A percentile compares a stretch with the other conserved stretches of the same genome.
Conservation (phyloP, 768 basidiomycete species). For the Lyophyllum atratum region DNA sequence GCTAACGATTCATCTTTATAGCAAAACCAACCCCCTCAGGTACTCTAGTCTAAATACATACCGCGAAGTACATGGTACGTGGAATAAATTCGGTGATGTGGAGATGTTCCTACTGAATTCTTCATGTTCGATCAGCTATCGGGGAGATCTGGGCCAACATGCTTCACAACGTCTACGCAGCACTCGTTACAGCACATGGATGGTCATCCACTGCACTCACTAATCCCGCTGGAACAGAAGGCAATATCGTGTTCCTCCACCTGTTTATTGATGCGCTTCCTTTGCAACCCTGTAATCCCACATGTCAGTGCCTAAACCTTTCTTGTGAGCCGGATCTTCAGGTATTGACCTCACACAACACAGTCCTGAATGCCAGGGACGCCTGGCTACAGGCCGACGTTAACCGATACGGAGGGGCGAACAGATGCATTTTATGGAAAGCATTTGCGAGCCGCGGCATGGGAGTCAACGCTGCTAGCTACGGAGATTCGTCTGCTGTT, state of each 20-base stretch:
- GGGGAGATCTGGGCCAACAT: conserved; percentile 56
- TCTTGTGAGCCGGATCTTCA: too few species aligned
- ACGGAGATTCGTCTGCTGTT: conserved; percentile 24
- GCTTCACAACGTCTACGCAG: conserved; percentile 42
- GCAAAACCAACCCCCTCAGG: conserved; percentile 40
- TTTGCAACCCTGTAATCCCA: conserved; percentile 48
- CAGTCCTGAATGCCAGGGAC: conserved; percentile 44
- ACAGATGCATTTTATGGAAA: conserved; percentile 46
- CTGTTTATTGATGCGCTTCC: conserved; percentile 48
- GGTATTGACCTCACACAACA: not conserved
- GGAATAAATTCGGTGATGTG: not conserved
- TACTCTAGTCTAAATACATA: conserved; percentile 39
- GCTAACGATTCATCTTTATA: conserved; percentile 19
- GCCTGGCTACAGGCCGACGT: conserved; percentile 54
- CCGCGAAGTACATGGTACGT: conserved; percentile 48
- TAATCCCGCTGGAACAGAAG: conserved; percentile 37
- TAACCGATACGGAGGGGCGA: conserved; percentile 49
- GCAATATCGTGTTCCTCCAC: conserved; percentile 49
- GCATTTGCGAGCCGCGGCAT: conserved; percentile 53
- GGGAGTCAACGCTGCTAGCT: conserved; percentile 35
- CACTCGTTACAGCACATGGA: conserved; percentile 32
- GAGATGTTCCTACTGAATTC: not conserved
- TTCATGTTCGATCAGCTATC: conserved; percentile 29
- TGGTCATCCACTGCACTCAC: conserved; percentile 38
- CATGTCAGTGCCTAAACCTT: conserved; percentile 29